phyloP scores from a whole-genome alignment of 768 basidiomycete genomes.

The Imleria badia region DNA sequence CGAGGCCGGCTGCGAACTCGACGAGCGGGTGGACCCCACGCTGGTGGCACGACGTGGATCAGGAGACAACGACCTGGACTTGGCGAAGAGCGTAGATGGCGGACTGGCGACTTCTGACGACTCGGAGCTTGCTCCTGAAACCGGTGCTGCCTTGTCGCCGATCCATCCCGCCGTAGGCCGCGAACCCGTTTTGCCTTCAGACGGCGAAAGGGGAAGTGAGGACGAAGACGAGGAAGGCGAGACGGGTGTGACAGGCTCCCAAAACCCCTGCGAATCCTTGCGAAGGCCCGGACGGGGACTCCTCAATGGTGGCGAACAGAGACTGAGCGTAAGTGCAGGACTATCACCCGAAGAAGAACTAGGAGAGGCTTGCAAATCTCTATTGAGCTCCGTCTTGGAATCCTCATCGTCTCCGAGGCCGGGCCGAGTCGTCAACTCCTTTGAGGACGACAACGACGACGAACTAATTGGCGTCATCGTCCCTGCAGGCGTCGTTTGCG shows the following conservation, averaged over 20 bases:
- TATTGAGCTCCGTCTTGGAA: neutral
- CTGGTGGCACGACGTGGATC: conserved; percentile 1
- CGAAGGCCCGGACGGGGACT: conserved; percentile 12
- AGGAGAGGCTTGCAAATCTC: neutral
- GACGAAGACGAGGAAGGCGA: conserved; percentile 22
- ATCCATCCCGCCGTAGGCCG: neutral
- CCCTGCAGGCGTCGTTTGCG: conserved; percentile 12
- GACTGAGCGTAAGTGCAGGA: conserved; percentile 4
- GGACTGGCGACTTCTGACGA: neutral
- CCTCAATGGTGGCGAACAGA: conserved; percentile 9
- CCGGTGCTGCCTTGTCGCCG: neutral
- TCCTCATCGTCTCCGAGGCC: neutral
- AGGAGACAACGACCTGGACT: conserved; percentile 19
- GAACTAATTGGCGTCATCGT: conserved; percentile 5
- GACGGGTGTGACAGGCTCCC: conserved; percentile 18
- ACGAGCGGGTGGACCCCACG: conserved; percentile 8
- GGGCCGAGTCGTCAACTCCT: neutral
- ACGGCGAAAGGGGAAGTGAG: conserved; percentile 15
- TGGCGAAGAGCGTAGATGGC: conserved; percentile 4
- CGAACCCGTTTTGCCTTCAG: conserved; percentile 2
- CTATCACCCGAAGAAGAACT: conserved; percentile 1
- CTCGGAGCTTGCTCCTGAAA: neutral
- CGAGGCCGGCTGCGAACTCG: conserved; percentile 5
- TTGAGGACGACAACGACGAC: neutral
- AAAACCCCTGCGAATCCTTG: conserved; percentile 30